Evolutionary conservation across 345 rosid species (phyloP), one percentile per base, ranked within the genome.

Genomic region (Clarkia xantiana): DNA sequence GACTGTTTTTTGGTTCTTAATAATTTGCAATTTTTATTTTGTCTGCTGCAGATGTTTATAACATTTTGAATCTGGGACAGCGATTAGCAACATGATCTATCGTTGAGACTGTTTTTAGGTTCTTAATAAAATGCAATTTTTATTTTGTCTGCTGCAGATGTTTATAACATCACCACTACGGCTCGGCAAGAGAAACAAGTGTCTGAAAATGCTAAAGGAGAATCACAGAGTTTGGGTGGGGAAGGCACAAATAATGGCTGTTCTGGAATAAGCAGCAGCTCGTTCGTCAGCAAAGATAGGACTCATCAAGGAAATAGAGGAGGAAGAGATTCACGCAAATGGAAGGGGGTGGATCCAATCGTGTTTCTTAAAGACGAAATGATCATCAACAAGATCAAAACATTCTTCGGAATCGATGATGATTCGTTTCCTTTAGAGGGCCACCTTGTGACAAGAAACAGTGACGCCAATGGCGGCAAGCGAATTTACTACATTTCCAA

Each of bases 271-370:
- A 67, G 66, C 59, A 58, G 45, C 55, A 57, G 61, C 44, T 34
- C 63, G 1, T 78, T 65, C 49, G 77, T 71, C 42, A 55, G 55
- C 20, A 45, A 65, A 45, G 57, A 19, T 42, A 56, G 66, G 18
- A 72, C 71, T 68, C 49, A 62, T 39, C 66, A 69, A 29, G 40
- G 67, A 11, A 70, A 65, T n/a, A n/a, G n/a, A 45, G 65, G 29
- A 0, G 76, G 73, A 45, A 75, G 66, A 52, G 81, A 81, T 66
- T 64, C 81, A 67, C 87, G 90, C 65, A 87, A 69, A 62, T 93
- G 96, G 95, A 84, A 63, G 67, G 96, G 99, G 12, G 77, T 84
- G 39, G 99, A 93, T 54, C 99, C 96, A 16, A 81, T 93, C 54
- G 65, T 80, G 36, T 80, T 84, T 64, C 72, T 93, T 55, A 73